Evolutionary conservation across 129 eudicot species (phyloP).

Genomic region (Ambrosia artemisiifolia): DNA sequence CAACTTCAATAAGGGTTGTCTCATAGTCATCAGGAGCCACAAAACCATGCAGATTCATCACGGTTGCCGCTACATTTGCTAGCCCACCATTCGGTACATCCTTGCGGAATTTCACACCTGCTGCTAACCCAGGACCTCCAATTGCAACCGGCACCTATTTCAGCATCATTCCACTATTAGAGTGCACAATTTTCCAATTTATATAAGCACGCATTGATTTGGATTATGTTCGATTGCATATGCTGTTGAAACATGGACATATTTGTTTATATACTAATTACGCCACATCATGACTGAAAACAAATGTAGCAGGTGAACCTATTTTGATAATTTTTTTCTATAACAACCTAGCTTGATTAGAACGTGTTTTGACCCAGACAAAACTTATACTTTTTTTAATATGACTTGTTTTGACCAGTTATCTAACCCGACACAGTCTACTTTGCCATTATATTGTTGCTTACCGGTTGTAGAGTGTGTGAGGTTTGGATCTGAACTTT

Average conservation of each 20-base stretch:
- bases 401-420: neutral
- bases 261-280: too few relatives aligned
- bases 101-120: conserved; percentile 69
- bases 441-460: conserved; percentile 4
- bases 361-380: neutral
- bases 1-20: conserved; percentile 83
- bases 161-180: neutral
- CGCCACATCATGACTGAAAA: too few relatives aligned
- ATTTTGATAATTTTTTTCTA: too few relatives aligned
- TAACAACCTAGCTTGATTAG: too few relatives aligned
- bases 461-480: conserved; percentile 82
- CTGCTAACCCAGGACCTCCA: conserved; percentile 84
- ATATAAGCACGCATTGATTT: neutral
- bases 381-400: neutral
- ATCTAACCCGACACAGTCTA: neutral
- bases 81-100: conserved; percentile 78
- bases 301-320: too few relatives aligned
- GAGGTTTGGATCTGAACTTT: conserved; percentile 79
- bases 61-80: conserved; percentile 91
- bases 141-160: conserved; percentile 81
- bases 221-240: neutral
- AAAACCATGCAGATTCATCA: conserved; percentile 82
- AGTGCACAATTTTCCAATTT: neutral
- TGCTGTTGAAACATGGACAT: too few relatives aligned
- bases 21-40: conserved; percentile 88